Percentiles rank a stretch among this genome's conserved stretches.
phyloP scores from a whole-genome alignment of 495 filamentous ascomycete species.

The Xylaria cubensis region DNA sequence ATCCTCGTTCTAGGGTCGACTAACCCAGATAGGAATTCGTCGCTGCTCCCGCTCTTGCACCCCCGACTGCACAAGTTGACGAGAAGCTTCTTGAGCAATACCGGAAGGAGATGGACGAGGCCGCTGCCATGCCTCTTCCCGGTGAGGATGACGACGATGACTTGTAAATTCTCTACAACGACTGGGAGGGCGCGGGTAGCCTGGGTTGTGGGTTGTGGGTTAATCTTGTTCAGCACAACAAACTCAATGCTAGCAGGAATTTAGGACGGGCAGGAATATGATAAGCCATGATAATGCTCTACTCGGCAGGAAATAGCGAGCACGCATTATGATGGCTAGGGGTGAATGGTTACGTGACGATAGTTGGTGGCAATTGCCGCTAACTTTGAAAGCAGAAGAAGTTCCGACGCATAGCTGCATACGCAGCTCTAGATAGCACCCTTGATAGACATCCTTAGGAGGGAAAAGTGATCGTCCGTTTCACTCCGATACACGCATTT shows the following conservation, averaged over 20 bases:
- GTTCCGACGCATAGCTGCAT: slow-evolving; percentile 38
- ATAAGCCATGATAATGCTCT: slow-evolving; percentile 34
- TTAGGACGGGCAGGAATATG: slow-evolving; percentile 27
- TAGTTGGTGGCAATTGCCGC: slow-evolving; percentile 32
- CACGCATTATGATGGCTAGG: slow-evolving; percentile 29
- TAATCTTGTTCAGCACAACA: slow-evolving; percentile 13
- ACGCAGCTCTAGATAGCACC: slow-evolving; percentile 44
- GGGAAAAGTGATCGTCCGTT: slow-evolving; percentile 26
- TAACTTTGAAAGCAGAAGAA: slow-evolving; percentile 31
- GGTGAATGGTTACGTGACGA: slow-evolving; percentile 28
- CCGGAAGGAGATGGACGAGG: slow-evolving; percentile 85
- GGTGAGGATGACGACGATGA: slow-evolving; percentile 88
- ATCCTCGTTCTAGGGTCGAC: slow-evolving; percentile 21
- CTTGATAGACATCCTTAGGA: slow-evolving; percentile 41
- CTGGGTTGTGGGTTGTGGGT: slow-evolving; percentile 13
- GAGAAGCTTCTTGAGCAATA: slow-evolving; percentile 79
- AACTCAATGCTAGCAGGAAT: not conserved
- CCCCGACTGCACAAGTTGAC: slow-evolving; percentile 89
- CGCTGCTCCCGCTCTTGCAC: slow-evolving; percentile 90
- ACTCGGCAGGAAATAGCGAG: slow-evolving; percentile 32
- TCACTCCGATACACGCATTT: slow-evolving; percentile 8
- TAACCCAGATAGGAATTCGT: slow-evolving; percentile 81
- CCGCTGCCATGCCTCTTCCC: slow-evolving; percentile 83
- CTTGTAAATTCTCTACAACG: slow-evolving; percentile 49
- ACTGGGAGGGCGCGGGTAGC: slow-evolving; percentile 12